Evolutionary conservation across 2,329 filamentous ascomycete species (phyloP).

Genomic region (Alternaria postmessia): DNA sequence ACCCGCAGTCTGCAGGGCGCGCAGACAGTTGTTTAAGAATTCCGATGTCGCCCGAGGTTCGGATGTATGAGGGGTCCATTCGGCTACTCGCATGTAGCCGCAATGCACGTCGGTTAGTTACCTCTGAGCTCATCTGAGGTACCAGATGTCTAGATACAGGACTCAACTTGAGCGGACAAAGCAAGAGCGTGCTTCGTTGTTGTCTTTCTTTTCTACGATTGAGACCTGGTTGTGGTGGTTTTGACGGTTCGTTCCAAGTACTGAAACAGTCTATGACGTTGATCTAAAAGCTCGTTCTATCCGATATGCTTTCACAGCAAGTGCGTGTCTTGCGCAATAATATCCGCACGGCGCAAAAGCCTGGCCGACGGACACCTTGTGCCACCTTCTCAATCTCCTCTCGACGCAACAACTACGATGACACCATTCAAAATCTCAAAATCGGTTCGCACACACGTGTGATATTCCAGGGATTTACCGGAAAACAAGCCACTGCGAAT

Average conservation of each 20-base stretch:
- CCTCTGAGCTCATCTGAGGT: conserved; percentile 7
- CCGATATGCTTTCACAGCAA: conserved; percentile 26
- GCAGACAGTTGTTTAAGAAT: not conserved
- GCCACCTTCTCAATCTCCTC: conserved; percentile 41
- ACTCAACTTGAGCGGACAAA: not conserved
- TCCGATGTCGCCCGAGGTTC: conserved; percentile 10
- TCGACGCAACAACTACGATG: conserved; percentile 59
- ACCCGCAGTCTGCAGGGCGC: not conserved
- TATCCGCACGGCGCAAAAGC: conserved; percentile 2
- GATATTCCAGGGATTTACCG: conserved; percentile 76
- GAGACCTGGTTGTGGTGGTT: not conserved
- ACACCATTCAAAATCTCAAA: conserved; percentile 71
- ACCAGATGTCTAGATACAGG: not conserved
- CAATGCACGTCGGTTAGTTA: conserved; percentile 21
- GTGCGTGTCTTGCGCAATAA: conserved; percentile 19
- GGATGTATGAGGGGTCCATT: conserved; percentile 17
- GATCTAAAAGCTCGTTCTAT: conserved; percentile 7
- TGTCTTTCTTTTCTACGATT: not conserved
- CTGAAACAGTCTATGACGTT: conserved; percentile 15
- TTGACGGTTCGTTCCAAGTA: not conserved
- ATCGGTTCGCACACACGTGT: conserved; percentile 72
- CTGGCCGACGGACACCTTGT: conserved; percentile 13
- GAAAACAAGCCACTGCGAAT: conserved; percentile 75
- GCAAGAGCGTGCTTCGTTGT: not conserved
- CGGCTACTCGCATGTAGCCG: conserved; percentile 28